Conservation (phyloP, 108 stramenopile genomes). For the Fragilaria radians region DNA sequence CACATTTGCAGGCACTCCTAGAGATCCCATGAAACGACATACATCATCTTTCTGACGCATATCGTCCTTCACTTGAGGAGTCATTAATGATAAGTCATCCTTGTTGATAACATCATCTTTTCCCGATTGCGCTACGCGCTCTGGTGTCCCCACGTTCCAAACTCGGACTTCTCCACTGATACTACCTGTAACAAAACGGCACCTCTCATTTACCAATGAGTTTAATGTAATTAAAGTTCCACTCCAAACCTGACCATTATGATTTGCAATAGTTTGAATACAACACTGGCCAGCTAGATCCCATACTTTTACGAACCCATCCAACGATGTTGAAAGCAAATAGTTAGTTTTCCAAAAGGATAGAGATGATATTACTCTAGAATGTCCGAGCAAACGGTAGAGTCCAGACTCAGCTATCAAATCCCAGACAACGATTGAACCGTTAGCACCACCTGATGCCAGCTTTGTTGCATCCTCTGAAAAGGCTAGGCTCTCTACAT, state of each 20-base stretch:
- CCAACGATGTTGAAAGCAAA: conserved; percentile 81
- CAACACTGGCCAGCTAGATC: conserved; percentile 95
- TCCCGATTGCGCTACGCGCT: neutral
- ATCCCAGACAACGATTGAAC: conserved; percentile 94
- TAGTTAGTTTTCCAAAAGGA: conserved; percentile 61
- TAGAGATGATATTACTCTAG: conserved; percentile 86
- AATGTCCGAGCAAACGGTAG: conserved; percentile 88
- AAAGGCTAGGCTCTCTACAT: conserved; percentile 58
- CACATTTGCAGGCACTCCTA: conserved; percentile 56
- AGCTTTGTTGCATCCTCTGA: conserved; percentile 39
- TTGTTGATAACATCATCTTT: neutral
- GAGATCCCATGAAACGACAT: conserved; percentile 64
- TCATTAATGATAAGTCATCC: conserved; percentile 1
- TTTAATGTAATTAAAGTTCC: neutral
- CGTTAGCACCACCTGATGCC: conserved; percentile 84
- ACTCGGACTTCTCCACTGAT: conserved; percentile 86
- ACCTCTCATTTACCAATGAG: conserved; percentile 20
- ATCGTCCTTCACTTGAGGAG: conserved; percentile 1
- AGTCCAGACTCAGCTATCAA: conserved; percentile 88
- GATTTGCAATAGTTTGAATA: conserved; percentile 92
- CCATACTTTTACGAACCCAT: conserved; percentile 98
- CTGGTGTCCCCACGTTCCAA: conserved; percentile 51
- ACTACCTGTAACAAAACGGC: conserved; percentile 84
- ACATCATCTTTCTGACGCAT: conserved; percentile 37
- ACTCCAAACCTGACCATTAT: conserved; percentile 19